Conservation (phyloP, 306 rosid genomes). For the Begonia peltatifolia region DNA sequence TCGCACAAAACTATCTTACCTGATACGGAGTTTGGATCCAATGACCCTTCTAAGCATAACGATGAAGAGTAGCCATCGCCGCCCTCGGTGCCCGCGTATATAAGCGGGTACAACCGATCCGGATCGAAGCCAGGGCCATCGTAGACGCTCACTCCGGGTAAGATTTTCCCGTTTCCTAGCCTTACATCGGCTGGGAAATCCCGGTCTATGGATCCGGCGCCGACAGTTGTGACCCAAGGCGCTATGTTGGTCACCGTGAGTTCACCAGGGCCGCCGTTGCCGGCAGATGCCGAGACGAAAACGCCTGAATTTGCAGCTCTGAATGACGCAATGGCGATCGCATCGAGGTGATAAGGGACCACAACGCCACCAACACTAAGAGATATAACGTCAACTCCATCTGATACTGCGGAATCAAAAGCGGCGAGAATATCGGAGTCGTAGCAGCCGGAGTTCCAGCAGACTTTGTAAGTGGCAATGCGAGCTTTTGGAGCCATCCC, state of each 20-base stretch:
- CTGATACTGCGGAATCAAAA: constrained; percentile 58
- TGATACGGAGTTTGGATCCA: constrained; percentile 31
- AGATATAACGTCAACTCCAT: constrained; percentile 53
- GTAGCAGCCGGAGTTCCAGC: constrained; percentile 58
- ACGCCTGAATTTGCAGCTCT: constrained; percentile 39
- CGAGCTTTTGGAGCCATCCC: constrained; percentile 81
- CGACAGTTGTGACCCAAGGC: constrained; percentile 75
- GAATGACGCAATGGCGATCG: constrained; percentile 48
- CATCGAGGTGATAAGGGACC: constrained; percentile 51
- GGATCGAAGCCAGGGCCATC: constrained; percentile 46
- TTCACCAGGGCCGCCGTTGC: constrained; percentile 63
- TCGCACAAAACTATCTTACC: constrained; percentile 63
- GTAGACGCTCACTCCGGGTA: constrained; percentile 40
- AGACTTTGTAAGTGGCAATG: constrained; percentile 52
- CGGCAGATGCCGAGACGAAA: constrained; percentile 65
- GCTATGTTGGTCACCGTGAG: constrained; percentile 55
- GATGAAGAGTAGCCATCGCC: constrained; percentile 51
- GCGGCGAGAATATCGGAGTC: constrained; percentile 71
- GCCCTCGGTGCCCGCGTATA: constrained; percentile 37
- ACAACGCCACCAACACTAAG: constrained; percentile 65
- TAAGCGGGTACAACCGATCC: constrained; percentile 45
- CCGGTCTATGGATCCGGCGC: constrained; percentile 68
- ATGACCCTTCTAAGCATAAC: constrained; percentile 52
- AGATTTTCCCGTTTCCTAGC: constrained; percentile 44
- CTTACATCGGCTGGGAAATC: constrained; percentile 57